Conservation (phyloP, 306 rosid genomes). For the Benincasa hispida region DNA sequence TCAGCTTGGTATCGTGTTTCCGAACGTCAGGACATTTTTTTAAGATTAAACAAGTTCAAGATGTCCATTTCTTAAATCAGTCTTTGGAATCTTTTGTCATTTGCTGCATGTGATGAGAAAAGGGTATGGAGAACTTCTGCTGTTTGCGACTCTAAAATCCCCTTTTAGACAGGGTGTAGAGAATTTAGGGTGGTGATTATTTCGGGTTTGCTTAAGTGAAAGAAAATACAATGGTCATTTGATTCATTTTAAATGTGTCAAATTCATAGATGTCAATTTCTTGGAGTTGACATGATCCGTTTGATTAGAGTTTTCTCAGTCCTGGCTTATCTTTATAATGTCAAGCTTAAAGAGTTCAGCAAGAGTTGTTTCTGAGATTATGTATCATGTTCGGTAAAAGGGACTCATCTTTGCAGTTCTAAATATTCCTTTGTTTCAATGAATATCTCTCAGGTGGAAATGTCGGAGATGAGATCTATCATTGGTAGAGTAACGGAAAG, state of each 20-base stretch:
- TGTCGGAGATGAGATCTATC: constrained; percentile 87
- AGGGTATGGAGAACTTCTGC: background rate
- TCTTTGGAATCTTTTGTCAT: background rate
- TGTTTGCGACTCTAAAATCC: background rate
- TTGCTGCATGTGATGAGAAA: background rate
- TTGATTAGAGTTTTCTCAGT: background rate
- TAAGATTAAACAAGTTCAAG: background rate
- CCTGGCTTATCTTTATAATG: background rate
- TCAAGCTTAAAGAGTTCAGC: background rate
- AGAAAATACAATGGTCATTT: background rate
- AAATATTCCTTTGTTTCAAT: background rate
- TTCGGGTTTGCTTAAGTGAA: background rate
- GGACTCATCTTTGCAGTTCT: background rate
- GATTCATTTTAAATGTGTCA: background rate
- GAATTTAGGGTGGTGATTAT: background rate
- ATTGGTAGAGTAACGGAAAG: constrained; percentile 49
- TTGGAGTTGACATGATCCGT: background rate
- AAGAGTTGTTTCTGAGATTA: background rate
- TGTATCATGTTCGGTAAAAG: background rate
- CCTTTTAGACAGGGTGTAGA: background rate
- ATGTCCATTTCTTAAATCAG: background rate
- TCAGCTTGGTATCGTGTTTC: background rate
- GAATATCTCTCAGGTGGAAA: constrained; percentile 61
- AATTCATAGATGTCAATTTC: background rate
- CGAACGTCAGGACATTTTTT: background rate